Conservation (phyloP, 495 filamentous ascomycete genomes). For the Physcia stellaris region DNA sequence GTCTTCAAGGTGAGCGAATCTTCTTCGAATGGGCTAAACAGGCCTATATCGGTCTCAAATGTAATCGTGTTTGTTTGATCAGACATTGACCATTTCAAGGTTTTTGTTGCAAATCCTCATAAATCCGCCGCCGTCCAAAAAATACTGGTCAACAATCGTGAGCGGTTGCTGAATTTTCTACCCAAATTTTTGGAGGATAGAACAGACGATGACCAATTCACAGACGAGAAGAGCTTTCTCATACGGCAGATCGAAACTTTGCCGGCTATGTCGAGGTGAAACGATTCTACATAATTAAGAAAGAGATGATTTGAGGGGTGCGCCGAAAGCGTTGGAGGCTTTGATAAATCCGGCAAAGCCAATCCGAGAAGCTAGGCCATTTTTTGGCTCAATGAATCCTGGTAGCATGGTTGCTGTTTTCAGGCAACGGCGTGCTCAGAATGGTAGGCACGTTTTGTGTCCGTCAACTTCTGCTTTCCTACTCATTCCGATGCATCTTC, state of each 20-base stretch:
- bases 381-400: too few species aligned
- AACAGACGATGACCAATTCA: slow-evolving; percentile 96
- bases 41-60: neutral
- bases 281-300: neutral
- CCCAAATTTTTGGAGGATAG: slow-evolving; percentile 87
- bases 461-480: too few species aligned
- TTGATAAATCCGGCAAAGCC: too few species aligned
- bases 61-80: neutral
- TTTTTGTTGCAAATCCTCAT: slow-evolving; percentile 95
- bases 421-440: too few species aligned
- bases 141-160: slow-evolving; percentile 90
- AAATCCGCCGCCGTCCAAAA: slow-evolving; percentile 89
- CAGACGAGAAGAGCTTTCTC: slow-evolving; percentile 90
- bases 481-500: too few species aligned
- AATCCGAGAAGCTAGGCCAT: too few species aligned
- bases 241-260: slow-evolving; percentile 85
- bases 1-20: slow-evolving; percentile 92
- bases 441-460: too few species aligned
- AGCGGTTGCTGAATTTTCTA: slow-evolving; percentile 76
- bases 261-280: slow-evolving; percentile 45
- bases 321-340: too few species aligned
- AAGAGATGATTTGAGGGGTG: too few species aligned
- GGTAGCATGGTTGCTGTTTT: too few species aligned
- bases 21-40: slow-evolving; percentile 1
- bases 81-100: too few species aligned